A percentile compares a stretch with the other conserved stretches of the same genome.
These are phyloP conservation scores for Meredithiella fracta DNA, from an alignment of 2,329 filamentous ascomycete species.

Conservation along the genomic window DNA sequence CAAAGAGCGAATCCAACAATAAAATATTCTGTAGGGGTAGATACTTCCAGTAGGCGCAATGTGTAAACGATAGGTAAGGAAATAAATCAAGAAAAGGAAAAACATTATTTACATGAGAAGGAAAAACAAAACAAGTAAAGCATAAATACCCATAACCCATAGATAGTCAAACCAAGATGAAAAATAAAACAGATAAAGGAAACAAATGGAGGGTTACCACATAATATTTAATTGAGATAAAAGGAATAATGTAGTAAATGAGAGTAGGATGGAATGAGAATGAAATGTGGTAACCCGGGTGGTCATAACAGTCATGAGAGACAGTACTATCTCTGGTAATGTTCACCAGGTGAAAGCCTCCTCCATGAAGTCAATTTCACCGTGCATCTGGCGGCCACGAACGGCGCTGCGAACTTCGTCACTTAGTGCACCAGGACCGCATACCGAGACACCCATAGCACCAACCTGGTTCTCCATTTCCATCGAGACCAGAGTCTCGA, in stretches of 20 bases:
- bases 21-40: background rate
- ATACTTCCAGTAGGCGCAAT: background rate
- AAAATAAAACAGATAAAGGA: background rate
- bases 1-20: background rate
- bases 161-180: background rate
- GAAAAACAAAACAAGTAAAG: slow-evolving; percentile 5
- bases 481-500: slow-evolving; percentile 52
- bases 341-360: slow-evolving; percentile 52
- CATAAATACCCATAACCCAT: slow-evolving; percentile 3
- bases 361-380: slow-evolving; percentile 62
- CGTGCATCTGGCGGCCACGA: slow-evolving; percentile 44
- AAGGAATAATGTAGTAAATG: background rate
- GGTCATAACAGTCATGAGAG: background rate
- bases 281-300: background rate
- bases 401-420: slow-evolving; percentile 59
- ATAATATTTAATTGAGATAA: background rate
- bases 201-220: background rate
- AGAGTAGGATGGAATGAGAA: background rate
- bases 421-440: slow-evolving; percentile 55
- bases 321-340: background rate
- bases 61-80: too few species aligned
- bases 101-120: slow-evolving; percentile 3
- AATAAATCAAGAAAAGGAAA: slow-evolving; percentile 1
- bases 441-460: slow-evolving; percentile 57
- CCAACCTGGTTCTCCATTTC: slow-evolving; percentile 62